Evolutionary conservation across 305 asterid species (phyloP).

Genomic region (Plantago rigida): DNA sequence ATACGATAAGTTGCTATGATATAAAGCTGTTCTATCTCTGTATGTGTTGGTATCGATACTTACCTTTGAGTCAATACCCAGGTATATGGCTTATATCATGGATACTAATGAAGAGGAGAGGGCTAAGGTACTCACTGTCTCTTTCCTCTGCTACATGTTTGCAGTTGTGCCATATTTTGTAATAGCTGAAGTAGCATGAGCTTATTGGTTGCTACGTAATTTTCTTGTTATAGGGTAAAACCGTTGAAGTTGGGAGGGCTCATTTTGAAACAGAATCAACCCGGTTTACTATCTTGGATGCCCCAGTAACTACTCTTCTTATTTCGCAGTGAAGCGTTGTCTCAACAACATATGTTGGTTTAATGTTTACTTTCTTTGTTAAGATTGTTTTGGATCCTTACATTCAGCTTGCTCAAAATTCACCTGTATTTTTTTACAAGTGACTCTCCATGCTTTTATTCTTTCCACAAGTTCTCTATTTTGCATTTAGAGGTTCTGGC

Average conservation of each 20-base stretch:
- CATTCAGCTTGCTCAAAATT: too few species aligned
- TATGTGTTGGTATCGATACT: constrained; percentile 15
- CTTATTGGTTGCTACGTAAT: constrained; percentile 1
- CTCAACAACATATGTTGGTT: not conserved
- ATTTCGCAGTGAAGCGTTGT: not conserved
- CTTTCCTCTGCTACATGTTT: too few species aligned
- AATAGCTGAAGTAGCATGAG: constrained; percentile 16
- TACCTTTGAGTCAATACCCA: constrained; percentile 23
- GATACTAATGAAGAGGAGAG: constrained; percentile 99
- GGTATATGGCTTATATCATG: constrained; percentile 99
- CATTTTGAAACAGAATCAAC: constrained; percentile 93
- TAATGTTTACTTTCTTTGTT: not conserved
- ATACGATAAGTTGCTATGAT: too few species aligned
- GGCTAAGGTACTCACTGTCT: constrained; percentile 47
- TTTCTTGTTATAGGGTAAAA: constrained; percentile 60
- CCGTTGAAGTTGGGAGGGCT: constrained; percentile 99
- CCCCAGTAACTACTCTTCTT: constrained; percentile 52
- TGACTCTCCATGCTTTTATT: too few species aligned
- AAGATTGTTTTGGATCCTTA: not conserved
- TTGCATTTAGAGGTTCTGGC: too few species aligned
- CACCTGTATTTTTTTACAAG: too few species aligned
- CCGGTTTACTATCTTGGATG: constrained; percentile 94
- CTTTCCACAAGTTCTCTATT: too few species aligned
- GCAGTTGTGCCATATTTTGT: not conserved
- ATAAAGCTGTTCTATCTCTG: not conserved